Evolutionary conservation across 495 filamentous ascomycete genomes (phyloP).

Genomic region (Talaromyces trachyspermus): DNA sequence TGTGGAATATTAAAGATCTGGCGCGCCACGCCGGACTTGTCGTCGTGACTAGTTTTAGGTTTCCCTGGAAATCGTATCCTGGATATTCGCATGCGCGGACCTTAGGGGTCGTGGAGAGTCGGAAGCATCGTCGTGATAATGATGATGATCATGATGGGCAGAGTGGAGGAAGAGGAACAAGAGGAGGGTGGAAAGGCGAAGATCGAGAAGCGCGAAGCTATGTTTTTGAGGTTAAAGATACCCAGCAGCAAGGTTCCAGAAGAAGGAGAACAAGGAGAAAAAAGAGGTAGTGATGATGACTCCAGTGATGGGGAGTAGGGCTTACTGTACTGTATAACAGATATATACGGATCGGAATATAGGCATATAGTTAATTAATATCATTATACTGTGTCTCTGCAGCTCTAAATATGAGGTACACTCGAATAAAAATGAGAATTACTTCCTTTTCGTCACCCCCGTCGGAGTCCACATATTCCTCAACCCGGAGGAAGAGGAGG

Average conservation of each 20-base stretch:
- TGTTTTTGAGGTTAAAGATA: conserved; percentile 57
- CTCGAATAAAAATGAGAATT: no score
- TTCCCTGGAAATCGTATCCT: conserved; percentile 66
- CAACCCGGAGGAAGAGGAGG: conserved; percentile 27
- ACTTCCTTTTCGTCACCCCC: conserved; percentile 32
- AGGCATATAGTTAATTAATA: no score
- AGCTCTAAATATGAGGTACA: no score
- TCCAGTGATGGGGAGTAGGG: conserved; percentile 4
- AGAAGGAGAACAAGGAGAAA: background rate
- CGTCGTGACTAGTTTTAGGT: conserved; percentile 70
- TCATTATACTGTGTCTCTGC: no score
- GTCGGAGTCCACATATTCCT: conserved; percentile 53
- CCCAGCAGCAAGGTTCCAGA: background rate
- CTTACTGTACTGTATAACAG: no score
- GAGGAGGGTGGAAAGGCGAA: conserved; percentile 71
- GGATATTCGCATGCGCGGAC: conserved; percentile 87
- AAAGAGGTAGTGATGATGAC: background rate
- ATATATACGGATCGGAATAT: no score
- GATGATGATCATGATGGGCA: conserved; percentile 16
- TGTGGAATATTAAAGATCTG: conserved; percentile 89
- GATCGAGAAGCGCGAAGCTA: conserved; percentile 68
- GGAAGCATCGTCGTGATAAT: conserved; percentile 16
- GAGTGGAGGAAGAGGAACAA: conserved; percentile 35
- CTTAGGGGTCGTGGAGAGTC: conserved; percentile 63
- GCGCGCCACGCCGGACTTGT: conserved; percentile 69